These are phyloP conservation scores for Mortierella sp. DNA, from an alignment of 371 early-diverging fungal genomes.

Conservation along the genomic window DNA sequence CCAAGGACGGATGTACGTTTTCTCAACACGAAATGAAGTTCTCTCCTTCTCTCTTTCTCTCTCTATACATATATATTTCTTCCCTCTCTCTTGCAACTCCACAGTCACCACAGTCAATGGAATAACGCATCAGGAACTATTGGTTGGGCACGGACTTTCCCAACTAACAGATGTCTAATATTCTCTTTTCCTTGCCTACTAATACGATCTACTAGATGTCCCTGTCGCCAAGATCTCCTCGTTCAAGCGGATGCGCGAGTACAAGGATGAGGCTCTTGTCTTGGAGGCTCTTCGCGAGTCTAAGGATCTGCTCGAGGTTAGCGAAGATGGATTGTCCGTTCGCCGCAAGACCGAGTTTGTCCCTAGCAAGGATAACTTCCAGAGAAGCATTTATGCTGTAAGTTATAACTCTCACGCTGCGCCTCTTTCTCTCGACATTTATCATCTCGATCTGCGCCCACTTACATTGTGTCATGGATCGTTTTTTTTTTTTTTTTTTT, in stretches of 20 bases:
- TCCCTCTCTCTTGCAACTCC: background rate
- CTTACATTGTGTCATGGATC: background rate
- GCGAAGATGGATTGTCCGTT: conserved; percentile 65
- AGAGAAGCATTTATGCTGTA: conserved; percentile 70
- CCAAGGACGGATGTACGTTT: conserved; percentile 66
- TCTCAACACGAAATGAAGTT: no score
- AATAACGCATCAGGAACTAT: no score
- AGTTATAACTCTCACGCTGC: conserved; percentile 14
- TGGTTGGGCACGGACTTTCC: background rate
- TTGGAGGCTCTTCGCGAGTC: conserved; percentile 66
- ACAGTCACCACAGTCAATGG: no score
- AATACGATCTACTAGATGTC: conserved; percentile 56
- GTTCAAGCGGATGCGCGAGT: conserved; percentile 77
- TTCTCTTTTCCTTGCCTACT: conserved; percentile 1
- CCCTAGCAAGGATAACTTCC: conserved; percentile 56
- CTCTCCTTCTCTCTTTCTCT: no score
- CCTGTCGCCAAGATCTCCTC: conserved; percentile 64
- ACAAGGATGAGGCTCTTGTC: conserved; percentile 62
- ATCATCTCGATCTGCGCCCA: background rate
- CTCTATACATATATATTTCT: background rate
- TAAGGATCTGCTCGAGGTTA: conserved; percentile 65
- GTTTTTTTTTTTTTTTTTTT: background rate
- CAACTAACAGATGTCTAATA: conserved; percentile 4
- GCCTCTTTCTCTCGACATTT: conserved; percentile 4
- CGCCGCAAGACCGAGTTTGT: conserved; percentile 66